Conservation (phyloP, 2,329 filamentous ascomycete genomes). For the Biscogniauxia mediterranea region DNA sequence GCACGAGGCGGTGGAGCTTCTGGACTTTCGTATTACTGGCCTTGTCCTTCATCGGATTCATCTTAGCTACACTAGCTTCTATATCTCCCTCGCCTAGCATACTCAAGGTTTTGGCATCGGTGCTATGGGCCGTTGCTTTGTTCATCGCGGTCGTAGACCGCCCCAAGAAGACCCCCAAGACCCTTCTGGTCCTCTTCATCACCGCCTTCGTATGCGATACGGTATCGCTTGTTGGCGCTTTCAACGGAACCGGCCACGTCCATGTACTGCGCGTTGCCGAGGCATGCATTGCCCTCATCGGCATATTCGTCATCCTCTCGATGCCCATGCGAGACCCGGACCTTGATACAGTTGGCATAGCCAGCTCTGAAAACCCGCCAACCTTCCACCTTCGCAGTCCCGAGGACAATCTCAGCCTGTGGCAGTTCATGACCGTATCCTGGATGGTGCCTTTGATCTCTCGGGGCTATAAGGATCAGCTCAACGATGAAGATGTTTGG, state of each 20-base stretch:
- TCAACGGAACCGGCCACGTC: conserved; percentile 31
- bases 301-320: conserved; percentile 53
- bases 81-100: conserved; percentile 29
- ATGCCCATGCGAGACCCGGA: conserved; percentile 69
- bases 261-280: conserved; percentile 34
- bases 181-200: conserved; percentile 40
- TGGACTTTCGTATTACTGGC: conserved; percentile 39
- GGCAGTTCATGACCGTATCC: conserved; percentile 81
- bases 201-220: conserved; percentile 34
- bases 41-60: conserved; percentile 36
- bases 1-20: conserved; percentile 35
- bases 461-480: conserved; percentile 60
- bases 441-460: conserved; percentile 78
- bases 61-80: conserved; percentile 32
- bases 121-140: conserved; percentile 39
- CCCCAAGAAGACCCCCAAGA: conserved; percentile 42
- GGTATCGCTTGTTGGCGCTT: conserved; percentile 25
- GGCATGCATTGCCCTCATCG: conserved; percentile 42
- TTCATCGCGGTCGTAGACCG: conserved; percentile 39
- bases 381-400: conserved; percentile 63
- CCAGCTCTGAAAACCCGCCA: conserved; percentile 53
- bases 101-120: conserved; percentile 33
- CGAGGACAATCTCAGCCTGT: conserved; percentile 76
- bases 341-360: conserved; percentile 56
- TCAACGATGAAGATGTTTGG: conserved; percentile 83